Percentiles rank a stretch among this genome's conserved stretches.
These are phyloP conservation scores for Neospora caninum DNA, from an alignment of 169 alveolate genomes.

Conservation along the genomic window DNA sequence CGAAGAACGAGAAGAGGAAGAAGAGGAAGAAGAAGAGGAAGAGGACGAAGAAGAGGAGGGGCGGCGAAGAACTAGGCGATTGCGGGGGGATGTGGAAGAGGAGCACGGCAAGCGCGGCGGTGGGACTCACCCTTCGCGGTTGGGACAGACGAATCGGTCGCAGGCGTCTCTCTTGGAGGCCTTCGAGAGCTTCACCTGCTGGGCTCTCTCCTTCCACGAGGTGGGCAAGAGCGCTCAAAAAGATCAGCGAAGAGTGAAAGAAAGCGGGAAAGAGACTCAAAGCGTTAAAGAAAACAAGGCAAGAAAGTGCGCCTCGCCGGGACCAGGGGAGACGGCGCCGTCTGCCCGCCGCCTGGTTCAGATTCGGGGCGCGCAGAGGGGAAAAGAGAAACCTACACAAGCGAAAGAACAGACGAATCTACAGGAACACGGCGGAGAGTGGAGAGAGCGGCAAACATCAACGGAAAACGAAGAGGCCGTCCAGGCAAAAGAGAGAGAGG, in stretches of 20 bases:
- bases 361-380: not conserved
- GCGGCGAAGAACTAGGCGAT: not conserved
- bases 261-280: not conserved
- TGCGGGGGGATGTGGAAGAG: not conserved
- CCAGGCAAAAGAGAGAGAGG: not conserved
- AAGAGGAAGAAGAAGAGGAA: not conserved
- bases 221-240: not conserved
- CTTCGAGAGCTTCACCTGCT: not conserved
- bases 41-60: not conserved
- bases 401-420: not conserved
- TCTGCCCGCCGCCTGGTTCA: not conserved
- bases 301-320: not conserved
- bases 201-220: slow-evolving; percentile 3
- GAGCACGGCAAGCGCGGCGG: too few relatives aligned
- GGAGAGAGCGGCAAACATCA: too few relatives aligned
- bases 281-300: not conserved
- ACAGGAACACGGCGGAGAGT: not conserved
- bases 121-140: too few relatives aligned
- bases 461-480: too few relatives aligned
- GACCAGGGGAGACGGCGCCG: not conserved
- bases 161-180: not conserved
- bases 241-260: not conserved
- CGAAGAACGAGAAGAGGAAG: not conserved
- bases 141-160: not conserved
- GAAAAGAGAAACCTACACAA: not conserved